Conservation (phyloP, 352 stramenopile species). For the Aphanomyces astaci region DNA sequence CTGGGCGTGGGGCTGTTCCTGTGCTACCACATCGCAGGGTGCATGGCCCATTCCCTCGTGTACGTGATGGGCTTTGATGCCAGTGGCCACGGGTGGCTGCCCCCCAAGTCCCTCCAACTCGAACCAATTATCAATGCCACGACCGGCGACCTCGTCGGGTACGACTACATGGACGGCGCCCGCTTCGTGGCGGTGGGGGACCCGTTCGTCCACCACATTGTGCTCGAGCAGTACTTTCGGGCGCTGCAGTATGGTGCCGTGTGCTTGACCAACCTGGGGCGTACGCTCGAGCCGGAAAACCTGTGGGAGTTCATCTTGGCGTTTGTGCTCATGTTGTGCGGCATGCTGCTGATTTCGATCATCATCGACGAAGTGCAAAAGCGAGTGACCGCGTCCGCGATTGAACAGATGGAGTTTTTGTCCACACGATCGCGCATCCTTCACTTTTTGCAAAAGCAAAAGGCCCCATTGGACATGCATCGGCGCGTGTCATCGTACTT, state of each 20-base stretch:
- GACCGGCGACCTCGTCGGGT: neutral
- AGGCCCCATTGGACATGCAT: constrained; percentile 44
- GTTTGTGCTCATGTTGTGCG: constrained; percentile 59
- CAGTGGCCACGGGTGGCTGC: constrained; percentile 8
- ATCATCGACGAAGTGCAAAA: constrained; percentile 75
- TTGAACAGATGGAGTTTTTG: constrained; percentile 71
- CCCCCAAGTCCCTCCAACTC: constrained; percentile 4
- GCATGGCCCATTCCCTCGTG: constrained; percentile 8
- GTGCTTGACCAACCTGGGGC: constrained; percentile 18
- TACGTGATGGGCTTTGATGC: constrained; percentile 3
- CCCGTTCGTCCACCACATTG: neutral
- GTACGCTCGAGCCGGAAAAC: constrained; percentile 40
- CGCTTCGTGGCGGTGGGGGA: constrained; percentile 10
- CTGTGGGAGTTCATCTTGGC: constrained; percentile 44
- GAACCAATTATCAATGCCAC: neutral
- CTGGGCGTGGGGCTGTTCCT: constrained; percentile 13
- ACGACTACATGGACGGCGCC: neutral
- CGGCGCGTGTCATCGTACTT: constrained; percentile 60
- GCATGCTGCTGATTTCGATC: constrained; percentile 63
- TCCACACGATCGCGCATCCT: constrained; percentile 48
- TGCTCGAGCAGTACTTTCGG: neutral
- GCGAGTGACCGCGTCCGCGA: constrained; percentile 56
- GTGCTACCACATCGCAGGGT: constrained; percentile 21
- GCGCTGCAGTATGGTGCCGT: constrained; percentile 17
- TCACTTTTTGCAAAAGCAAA: constrained; percentile 58